Evolutionary conservation across 1,139 yeast genomes (phyloP).

Genomic region (Hyphopichia pseudoburtonii): DNA sequence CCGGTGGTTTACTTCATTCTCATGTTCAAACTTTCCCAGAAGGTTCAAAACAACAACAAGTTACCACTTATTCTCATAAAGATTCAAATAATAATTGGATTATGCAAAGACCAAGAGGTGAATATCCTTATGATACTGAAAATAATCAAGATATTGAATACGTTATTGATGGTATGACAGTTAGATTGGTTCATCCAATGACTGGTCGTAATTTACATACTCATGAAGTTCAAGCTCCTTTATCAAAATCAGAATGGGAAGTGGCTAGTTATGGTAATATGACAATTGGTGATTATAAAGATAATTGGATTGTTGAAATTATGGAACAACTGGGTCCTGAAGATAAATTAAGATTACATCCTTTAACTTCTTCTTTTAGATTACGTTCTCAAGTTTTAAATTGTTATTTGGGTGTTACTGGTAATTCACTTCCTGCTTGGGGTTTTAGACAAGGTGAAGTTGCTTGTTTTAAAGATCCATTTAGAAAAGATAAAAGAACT

Average conservation of each 20-base stretch:
- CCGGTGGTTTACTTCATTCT: slow-evolving; percentile 92
- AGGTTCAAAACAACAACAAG: slow-evolving; percentile 95
- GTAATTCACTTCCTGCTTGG: slow-evolving; percentile 86
- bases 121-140: slow-evolving; percentile 51
- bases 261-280: slow-evolving; percentile 92
- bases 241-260: slow-evolving; percentile 69
- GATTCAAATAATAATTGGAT: slow-evolving; percentile 91
- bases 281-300: slow-evolving; percentile 85
- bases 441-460: slow-evolving; percentile 99
- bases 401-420: slow-evolving; percentile 87
- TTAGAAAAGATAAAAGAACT: slow-evolving; percentile 84
- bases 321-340: slow-evolving; percentile 75
- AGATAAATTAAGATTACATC: slow-evolving; percentile 69
- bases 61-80: slow-evolving; percentile 90
- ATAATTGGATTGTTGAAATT: slow-evolving; percentile 90
- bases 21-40: slow-evolving; percentile 92
- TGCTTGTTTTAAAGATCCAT: slow-evolving; percentile 74
- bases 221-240: slow-evolving; percentile 80
- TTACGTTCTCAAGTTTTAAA: slow-evolving; percentile 64
- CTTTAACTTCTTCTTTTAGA: slow-evolving; percentile 84
- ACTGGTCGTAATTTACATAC: slow-evolving; percentile 93
- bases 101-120: slow-evolving; percentile 70
- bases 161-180: slow-evolving; percentile 68
- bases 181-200: slow-evolving; percentile 74
- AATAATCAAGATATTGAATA: slow-evolving; percentile 56